phyloP scores from a whole-genome alignment of 1,284 basidiomycete species.

The Sparassis latifolia region DNA sequence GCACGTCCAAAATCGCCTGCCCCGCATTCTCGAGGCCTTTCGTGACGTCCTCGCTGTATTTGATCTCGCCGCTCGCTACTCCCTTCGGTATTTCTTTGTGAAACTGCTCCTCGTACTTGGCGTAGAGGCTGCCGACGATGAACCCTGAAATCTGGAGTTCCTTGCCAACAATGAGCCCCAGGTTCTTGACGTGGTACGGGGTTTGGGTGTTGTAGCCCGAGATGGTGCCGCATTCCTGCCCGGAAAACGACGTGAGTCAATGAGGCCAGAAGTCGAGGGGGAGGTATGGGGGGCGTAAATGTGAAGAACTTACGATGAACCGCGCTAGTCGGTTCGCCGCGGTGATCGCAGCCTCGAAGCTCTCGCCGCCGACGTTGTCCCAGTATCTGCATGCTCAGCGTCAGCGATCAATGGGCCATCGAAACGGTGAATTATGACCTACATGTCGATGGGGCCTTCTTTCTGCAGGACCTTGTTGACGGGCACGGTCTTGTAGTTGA shows the following conservation, averaged over 20 bases:
- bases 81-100: slow-evolving; percentile 45
- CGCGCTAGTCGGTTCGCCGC: slow-evolving; percentile 44
- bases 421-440: slow-evolving; percentile 1
- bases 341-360: slow-evolving; percentile 50
- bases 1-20: slow-evolving; percentile 45
- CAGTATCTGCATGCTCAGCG: slow-evolving; percentile 14
- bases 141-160: slow-evolving; percentile 57
- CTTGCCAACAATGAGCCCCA: slow-evolving; percentile 38
- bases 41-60: slow-evolving; percentile 49
- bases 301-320: slow-evolving; percentile 40
- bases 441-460: slow-evolving; percentile 53
- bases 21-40: slow-evolving; percentile 47
- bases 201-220: slow-evolving; percentile 23
- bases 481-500: slow-evolving; percentile 67
- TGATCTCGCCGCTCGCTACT: slow-evolving; percentile 51
- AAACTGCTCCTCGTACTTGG: slow-evolving; percentile 37
- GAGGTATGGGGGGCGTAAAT: not conserved
- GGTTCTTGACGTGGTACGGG: slow-evolving; percentile 24
- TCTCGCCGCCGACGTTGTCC: slow-evolving; percentile 62
- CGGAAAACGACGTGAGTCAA: no score
- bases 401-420: not conserved
- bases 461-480: slow-evolving; percentile 47
- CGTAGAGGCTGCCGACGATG: slow-evolving; percentile 36
- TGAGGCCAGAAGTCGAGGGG: not conserved
- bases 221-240: slow-evolving; percentile 24